phyloP scores from a whole-genome alignment of 2,329 filamentous ascomycete genomes.

The Ophiobolus disseminans region DNA sequence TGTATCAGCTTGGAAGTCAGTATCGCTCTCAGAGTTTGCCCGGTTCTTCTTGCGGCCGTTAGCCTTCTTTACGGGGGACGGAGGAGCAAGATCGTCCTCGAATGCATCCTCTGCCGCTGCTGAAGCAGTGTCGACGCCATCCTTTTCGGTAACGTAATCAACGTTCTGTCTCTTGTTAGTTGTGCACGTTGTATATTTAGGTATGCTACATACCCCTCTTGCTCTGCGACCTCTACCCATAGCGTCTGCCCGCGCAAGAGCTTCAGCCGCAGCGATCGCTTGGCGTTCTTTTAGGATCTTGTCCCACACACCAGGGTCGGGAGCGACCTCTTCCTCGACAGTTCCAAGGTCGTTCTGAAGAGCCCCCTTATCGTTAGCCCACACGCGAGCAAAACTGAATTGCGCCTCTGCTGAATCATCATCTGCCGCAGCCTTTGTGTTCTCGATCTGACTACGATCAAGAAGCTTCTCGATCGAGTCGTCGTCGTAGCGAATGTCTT shows the following conservation, averaged over 20 bases:
- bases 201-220: constrained; percentile 59
- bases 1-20: constrained; percentile 56
- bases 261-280: constrained; percentile 75
- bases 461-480: constrained; percentile 86
- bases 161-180: constrained; percentile 44
- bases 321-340: constrained; percentile 60
- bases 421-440: constrained; percentile 66
- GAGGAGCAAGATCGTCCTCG: constrained; percentile 22
- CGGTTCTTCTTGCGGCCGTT: constrained; percentile 37
- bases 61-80: constrained; percentile 41
- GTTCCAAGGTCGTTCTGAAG: constrained; percentile 70
- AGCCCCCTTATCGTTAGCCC: constrained; percentile 79
- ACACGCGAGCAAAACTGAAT: constrained; percentile 89
- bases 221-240: constrained; percentile 85
- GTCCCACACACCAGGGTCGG: constrained; percentile 82
- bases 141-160: constrained; percentile 55
- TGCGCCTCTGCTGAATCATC: constrained; percentile 75
- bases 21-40: constrained; percentile 54
- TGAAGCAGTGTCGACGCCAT: constrained; percentile 18
- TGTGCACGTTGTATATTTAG: not conserved
- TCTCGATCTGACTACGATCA: constrained; percentile 83
- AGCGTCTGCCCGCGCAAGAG: constrained; percentile 70
- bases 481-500: constrained; percentile 81
- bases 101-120: constrained; percentile 22
- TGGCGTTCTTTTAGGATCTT: constrained; percentile 86